These are phyloP conservation scores for Tolypocladium inflatum DNA, from an alignment of 2,329 filamentous ascomycete species.

Conservation along the genomic window DNA sequence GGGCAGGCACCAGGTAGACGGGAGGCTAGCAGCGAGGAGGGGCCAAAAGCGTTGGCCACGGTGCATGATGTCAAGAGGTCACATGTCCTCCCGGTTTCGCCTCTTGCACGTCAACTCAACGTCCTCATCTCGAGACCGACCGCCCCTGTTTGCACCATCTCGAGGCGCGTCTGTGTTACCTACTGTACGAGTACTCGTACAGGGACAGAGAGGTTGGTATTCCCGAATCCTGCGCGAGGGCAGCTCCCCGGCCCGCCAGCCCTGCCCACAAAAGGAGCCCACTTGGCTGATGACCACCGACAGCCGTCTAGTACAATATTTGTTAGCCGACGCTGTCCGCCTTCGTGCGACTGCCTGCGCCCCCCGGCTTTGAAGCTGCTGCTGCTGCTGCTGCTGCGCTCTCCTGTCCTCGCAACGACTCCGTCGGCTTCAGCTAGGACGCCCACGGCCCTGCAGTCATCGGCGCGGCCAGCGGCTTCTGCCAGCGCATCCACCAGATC, in stretches of 20 bases:
- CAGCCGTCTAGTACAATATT: not conserved
- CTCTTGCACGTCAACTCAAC: not conserved
- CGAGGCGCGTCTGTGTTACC: not conserved
- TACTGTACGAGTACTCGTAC: no score
- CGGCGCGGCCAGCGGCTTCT: not conserved
- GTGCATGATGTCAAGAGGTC: not conserved
- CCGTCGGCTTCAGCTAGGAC: not conserved
- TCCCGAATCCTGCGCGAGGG: not conserved
- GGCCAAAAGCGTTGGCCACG: not conserved
- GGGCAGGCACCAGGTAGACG: not conserved
- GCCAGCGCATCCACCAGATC: not conserved
- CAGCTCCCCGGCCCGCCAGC: not conserved
- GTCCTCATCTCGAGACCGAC: not conserved
- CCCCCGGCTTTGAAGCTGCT: no score
- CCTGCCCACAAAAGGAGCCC: not conserved
- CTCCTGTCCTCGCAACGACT: not conserved
- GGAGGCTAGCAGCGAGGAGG: not conserved
- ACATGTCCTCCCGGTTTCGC: not conserved
- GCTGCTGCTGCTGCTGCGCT: not conserved
- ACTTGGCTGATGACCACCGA: not conserved
- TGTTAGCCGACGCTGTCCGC: not conserved
- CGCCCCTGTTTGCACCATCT: not conserved
- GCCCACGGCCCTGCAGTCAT: not conserved
- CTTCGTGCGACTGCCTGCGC: not conserved
- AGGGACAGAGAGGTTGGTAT: not conserved